Evolutionary conservation across 192 early-diverging fungal species (phyloP).

Genomic region (Coemansia guatemalensis): DNA sequence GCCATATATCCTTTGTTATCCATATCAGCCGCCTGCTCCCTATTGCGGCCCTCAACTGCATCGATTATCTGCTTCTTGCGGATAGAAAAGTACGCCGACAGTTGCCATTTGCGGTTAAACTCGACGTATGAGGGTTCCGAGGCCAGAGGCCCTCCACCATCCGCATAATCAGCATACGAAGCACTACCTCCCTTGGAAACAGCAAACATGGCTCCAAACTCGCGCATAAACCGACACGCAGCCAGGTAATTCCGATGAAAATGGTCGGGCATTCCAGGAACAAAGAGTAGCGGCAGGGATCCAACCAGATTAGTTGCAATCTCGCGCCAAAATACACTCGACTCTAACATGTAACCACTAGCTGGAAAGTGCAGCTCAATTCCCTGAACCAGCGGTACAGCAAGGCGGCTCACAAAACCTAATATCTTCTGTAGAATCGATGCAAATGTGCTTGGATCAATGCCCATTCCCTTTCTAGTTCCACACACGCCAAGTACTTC

Average conservation of each 20-base stretch:
- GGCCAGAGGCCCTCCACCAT: background rate
- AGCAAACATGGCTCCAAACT: slow-evolving; percentile 25
- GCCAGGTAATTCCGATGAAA: slow-evolving; percentile 41
- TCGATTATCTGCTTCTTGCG: slow-evolving; percentile 29
- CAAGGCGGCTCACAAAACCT: slow-evolving; percentile 12
- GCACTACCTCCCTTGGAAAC: background rate
- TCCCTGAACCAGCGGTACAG: slow-evolving; percentile 13
- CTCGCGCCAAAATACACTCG: slow-evolving; percentile 41
- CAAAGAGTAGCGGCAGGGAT: slow-evolving; percentile 41
- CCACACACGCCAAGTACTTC: slow-evolving; percentile 8
- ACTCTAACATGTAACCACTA: slow-evolving; percentile 10
- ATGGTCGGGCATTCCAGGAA: slow-evolving; percentile 40
- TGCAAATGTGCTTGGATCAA: slow-evolving; percentile 26
- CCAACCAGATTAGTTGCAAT: slow-evolving; percentile 14
- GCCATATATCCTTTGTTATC: background rate
- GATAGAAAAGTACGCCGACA: slow-evolving; percentile 45
- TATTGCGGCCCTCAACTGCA: slow-evolving; percentile 11
- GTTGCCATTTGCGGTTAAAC: slow-evolving; percentile 49
- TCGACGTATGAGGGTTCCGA: slow-evolving; percentile 19
- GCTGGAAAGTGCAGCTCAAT: slow-evolving; percentile 14
- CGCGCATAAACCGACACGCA: slow-evolving; percentile 16
- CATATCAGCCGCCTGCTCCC: background rate
- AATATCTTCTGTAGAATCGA: slow-evolving; percentile 18
- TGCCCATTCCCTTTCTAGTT: slow-evolving; percentile 32
- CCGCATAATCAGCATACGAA: background rate